These are phyloP conservation scores for Kazachstania bromeliacearum DNA, from an alignment of 805 yeast genomes.

Conservation along the genomic window DNA sequence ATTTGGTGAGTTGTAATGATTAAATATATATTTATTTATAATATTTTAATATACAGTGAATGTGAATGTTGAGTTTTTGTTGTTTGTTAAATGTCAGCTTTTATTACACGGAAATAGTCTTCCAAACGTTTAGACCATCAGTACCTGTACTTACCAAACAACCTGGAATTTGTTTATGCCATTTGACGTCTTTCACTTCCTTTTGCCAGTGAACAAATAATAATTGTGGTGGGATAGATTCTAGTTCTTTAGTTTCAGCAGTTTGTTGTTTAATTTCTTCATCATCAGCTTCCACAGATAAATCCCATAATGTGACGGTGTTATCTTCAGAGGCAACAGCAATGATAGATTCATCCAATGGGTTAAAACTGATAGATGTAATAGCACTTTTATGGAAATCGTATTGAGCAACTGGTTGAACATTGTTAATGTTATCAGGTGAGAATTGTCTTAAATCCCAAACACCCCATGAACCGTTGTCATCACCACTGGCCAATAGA, in stretches of 20 bases:
- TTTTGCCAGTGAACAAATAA: constrained; percentile 97
- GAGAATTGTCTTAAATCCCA: constrained; percentile 92
- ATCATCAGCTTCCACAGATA: constrained; percentile 97
- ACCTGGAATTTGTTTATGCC: constrained; percentile 97
- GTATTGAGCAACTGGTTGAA: constrained; percentile 84
- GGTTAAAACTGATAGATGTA: constrained; percentile 90
- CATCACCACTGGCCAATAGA: constrained; percentile 90
- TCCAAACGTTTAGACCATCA: constrained; percentile 92
- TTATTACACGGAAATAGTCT: constrained; percentile 81
- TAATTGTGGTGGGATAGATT: constrained; percentile 89
- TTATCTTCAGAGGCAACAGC: constrained; percentile 96
- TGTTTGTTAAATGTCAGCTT: too few relatives aligned
- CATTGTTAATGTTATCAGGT: constrained; percentile 33
- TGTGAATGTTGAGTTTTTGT: not conserved
- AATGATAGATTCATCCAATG: constrained; percentile 87
- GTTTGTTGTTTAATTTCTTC: constrained; percentile 87
- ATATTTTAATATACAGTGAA: not conserved
- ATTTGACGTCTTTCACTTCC: constrained; percentile 94
- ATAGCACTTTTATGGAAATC: constrained; percentile 91
- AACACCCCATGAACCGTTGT: constrained; percentile 94
- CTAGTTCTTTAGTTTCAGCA: constrained; percentile 66
- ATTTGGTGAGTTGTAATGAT: constrained; percentile 1
- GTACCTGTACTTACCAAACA: constrained; percentile 90
- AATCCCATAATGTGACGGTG: constrained; percentile 95
- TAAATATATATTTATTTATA: not conserved